Evolutionary conservation across 768 basidiomycete species (phyloP), one percentile per base, ranked within the genome.

Genomic region (Epithele typhae): DNA sequence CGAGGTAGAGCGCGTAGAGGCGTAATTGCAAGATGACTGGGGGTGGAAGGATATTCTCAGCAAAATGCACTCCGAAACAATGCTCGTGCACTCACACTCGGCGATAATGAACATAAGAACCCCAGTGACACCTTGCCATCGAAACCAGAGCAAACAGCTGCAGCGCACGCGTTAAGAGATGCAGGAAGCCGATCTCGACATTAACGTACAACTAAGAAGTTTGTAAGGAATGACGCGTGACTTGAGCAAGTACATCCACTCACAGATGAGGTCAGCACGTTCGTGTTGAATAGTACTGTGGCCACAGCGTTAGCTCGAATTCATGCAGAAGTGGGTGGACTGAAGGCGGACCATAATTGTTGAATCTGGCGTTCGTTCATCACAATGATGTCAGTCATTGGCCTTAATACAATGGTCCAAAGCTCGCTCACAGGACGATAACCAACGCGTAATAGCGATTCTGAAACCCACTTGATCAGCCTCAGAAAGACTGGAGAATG

Each of bases 41-140:
- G 35, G 9, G 22, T 21, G 23, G 33, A 1, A 27, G 45, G 37
- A 12, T 43, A 42, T 39, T 38, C n/a, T 35, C 27, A 41, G 15
- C 23, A 8, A 21, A 33, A 9, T 11, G 25, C 17, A 10, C 24
- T 22, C 15, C 18, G 27, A 14, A 22, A 24, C 14, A 15, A 25
- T 19, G 21, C 25, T 19, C 24, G 7, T 17, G 18, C 14, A 55
- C 71, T 23, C 37, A 81, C 80, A 62, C 70, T 82, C 76, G 19
- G 78, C 75, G 32, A 80, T 64, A 59, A 79, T 69, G 59, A 72
- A 76, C 30, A 73, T 67, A 32, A 77, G 60, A 23, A 81, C 55
- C 9, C 79, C 79, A 1, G 79, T 79, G 70, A 75, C 78, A 18
- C 79, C 79, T 69, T 81, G 78, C 79, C 81, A 81, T 52, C 62